phyloP scores from a whole-genome alignment of 106 monocot genomes.

The Dioscorea dumetorum region DNA sequence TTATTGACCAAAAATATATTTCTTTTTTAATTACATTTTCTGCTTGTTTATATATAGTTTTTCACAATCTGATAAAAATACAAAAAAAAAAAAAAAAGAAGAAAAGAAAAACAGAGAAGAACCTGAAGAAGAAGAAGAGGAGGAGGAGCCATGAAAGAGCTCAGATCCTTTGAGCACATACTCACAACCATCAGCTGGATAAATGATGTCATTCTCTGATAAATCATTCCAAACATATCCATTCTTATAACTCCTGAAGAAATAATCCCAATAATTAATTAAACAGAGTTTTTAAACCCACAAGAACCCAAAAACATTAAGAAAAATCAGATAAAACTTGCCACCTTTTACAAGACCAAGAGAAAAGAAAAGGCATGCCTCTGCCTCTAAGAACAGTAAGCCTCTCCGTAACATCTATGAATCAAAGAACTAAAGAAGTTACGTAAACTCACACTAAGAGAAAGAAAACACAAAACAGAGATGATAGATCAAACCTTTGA shows the following conservation, averaged over 20 bases:
- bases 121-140: conserved; percentile 1
- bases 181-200: conserved; percentile 74
- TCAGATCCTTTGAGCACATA: conserved; percentile 94
- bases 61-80: background rate
- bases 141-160: conserved; percentile 42
- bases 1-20: conserved; percentile 2
- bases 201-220: conserved; percentile 69
- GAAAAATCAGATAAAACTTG: background rate
- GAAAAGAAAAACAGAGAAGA: background rate
- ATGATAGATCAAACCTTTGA: conserved; percentile 42
- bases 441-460: background rate
- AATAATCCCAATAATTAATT: background rate
- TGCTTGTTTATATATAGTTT: conserved; percentile 17
- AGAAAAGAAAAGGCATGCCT: conserved; percentile 77
- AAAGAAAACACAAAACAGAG: background rate
- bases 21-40: too few species aligned
- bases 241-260: conserved; percentile 72
- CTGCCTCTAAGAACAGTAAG: conserved; percentile 63
- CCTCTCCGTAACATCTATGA: conserved; percentile 65
- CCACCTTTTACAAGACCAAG: conserved; percentile 95
- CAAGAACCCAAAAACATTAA: background rate
- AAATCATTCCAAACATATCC: conserved; percentile 96
- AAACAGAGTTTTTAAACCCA: too few species aligned
- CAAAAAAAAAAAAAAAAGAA: background rate
- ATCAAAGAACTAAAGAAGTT: background rate